phyloP scores from a whole-genome alignment of 2,329 filamentous ascomycete genomes.

The Sphaerulina musiva region DNA sequence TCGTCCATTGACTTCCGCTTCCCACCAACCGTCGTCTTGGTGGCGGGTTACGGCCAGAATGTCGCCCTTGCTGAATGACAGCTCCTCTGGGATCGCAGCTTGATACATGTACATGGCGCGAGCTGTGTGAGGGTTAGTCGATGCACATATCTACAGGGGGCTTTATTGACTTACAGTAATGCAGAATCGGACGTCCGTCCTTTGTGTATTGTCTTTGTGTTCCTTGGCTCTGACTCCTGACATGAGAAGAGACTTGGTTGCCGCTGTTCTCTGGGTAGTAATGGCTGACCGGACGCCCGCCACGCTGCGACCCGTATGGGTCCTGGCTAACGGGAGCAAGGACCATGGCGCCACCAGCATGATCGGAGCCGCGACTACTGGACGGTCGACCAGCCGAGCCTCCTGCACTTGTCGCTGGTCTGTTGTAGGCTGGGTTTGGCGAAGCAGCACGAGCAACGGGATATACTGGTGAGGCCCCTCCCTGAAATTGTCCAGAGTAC shows the following conservation, averaged over 20 bases:
- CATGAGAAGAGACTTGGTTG: conserved; percentile 39
- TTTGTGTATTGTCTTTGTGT: conserved; percentile 77
- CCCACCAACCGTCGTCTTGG: conserved; percentile 99
- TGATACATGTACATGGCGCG: conserved; percentile 91
- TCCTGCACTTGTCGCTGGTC: conserved; percentile 33
- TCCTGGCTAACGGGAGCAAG: conserved; percentile 42
- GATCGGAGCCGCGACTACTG: conserved; percentile 38
- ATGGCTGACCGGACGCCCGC: conserved; percentile 40
- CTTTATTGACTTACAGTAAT: conserved; percentile 69
- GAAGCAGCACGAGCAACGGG: conserved; percentile 36
- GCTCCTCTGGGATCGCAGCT: conserved; percentile 89
- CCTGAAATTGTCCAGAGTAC: conserved; percentile 26
- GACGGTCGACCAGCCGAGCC: conserved; percentile 37
- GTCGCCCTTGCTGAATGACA: conserved; percentile 88
- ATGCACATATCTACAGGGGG: neutral
- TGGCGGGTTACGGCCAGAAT: conserved; percentile 79
- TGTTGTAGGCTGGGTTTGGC: conserved; percentile 35
- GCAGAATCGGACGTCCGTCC: conserved; percentile 80
- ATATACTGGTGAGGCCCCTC: conserved; percentile 37
- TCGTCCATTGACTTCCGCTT: conserved; percentile 78
- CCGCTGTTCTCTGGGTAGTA: conserved; percentile 36
- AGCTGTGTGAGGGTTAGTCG: conserved; percentile 42
- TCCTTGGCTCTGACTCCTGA: conserved; percentile 79
- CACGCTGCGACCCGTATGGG: conserved; percentile 36
- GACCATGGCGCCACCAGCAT: conserved; percentile 37